Conservation (phyloP, 2,329 filamentous ascomycete species). For the Pestalotiopsis sp. region DNA sequence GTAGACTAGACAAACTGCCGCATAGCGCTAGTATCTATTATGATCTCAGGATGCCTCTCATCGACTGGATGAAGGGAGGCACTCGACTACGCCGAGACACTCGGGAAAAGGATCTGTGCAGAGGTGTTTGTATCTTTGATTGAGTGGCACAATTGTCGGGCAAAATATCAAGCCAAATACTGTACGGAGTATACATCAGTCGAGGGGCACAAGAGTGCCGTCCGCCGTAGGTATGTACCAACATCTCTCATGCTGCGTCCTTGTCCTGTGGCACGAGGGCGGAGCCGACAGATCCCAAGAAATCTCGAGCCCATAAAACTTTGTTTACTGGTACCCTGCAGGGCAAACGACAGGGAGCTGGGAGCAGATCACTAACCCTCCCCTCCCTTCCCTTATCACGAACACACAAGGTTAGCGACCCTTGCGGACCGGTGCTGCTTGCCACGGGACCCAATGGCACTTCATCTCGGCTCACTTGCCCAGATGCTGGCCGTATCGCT, state of each 20-base stretch:
- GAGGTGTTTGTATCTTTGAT: not conserved
- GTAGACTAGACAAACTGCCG: not conserved
- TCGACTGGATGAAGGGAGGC: not conserved
- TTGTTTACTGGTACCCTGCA: too few relatives aligned
- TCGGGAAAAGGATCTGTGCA: not conserved
- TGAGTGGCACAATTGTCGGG: not conserved
- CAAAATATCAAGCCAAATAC: too few relatives aligned
- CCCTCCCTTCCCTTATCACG: conserved; percentile 1
- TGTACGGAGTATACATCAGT: not conserved
- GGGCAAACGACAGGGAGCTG: not conserved
- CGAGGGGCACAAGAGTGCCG: not conserved
- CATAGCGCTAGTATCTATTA: not conserved
- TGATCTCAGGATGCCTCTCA: not conserved
- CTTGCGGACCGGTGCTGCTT: not conserved
- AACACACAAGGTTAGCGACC: not conserved
- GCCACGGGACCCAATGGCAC: conserved; percentile 1
- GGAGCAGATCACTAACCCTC: not conserved
- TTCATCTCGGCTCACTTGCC: conserved; percentile 5
- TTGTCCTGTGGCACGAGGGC: too few relatives aligned
- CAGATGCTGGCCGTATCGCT: not conserved
- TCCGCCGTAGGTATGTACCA: too few relatives aligned
- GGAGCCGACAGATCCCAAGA: too few relatives aligned
- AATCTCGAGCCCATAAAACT: too few relatives aligned
- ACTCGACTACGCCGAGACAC: not conserved
- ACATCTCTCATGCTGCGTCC: too few relatives aligned